Percentiles rank a stretch among this genome's conserved stretches.
Conservation (phyloP, 1,284 basidiomycete species). For the Ceratorhiza oryzae-sativae region DNA sequence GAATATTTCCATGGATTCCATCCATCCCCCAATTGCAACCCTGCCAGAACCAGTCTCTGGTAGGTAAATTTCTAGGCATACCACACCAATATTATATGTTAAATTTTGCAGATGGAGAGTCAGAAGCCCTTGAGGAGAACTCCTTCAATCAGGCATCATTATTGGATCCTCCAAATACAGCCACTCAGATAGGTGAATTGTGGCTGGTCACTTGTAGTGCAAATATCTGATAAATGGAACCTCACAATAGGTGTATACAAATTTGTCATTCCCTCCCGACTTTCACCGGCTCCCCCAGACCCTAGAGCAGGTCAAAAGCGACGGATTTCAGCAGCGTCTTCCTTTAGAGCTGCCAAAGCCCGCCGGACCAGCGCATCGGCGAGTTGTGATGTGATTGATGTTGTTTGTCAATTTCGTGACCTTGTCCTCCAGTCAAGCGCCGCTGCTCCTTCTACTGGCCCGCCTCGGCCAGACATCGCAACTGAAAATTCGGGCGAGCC, state of each 20-base stretch:
- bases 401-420: neutral
- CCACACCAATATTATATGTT: too few relatives aligned
- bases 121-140: neutral
- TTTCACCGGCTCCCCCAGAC: neutral
- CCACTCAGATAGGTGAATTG: neutral
- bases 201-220: neutral
- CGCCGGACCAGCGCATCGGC: neutral
- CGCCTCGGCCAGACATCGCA: neutral
- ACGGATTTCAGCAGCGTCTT: neutral
- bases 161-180: neutral
- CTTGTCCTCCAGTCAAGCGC: slow-evolving; percentile 7
- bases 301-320: neutral
- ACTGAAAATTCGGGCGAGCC: neutral
- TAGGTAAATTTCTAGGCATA: neutral
- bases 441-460: neutral
- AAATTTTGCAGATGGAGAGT: too few relatives aligned
- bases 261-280: neutral
- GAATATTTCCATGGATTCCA: neutral
- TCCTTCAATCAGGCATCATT: neutral
- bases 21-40: neutral
- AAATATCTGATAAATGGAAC: neutral
- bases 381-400: neutral
- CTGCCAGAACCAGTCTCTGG: neutral
- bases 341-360: neutral
- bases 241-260: neutral